These are phyloP conservation scores for Russula dissimulans DNA, from an alignment of 768 basidiomycete species.

Conservation along the genomic window DNA sequence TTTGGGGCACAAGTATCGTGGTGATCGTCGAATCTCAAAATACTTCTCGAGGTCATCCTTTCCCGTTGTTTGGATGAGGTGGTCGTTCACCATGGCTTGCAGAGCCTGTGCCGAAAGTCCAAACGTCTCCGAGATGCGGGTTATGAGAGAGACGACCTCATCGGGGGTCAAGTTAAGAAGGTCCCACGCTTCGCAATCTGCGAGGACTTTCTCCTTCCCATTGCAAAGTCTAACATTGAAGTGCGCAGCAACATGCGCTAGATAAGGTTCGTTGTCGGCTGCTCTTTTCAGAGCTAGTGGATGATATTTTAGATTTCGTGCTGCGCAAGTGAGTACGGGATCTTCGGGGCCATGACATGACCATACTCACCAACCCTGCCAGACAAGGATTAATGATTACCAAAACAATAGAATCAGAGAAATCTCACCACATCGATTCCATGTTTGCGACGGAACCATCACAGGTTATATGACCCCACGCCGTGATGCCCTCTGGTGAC, in stretches of 20 bases:
- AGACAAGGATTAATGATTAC: not conserved
- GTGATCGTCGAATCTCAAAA: slow-evolving; percentile 22
- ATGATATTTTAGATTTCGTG: slow-evolving; percentile 41
- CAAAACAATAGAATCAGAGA: not conserved
- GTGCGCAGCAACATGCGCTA: slow-evolving; percentile 27
- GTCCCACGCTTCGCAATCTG: slow-evolving; percentile 30
- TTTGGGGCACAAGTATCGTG: slow-evolving; percentile 25
- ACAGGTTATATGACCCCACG: slow-evolving; percentile 38
- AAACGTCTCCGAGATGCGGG: slow-evolving; percentile 28
- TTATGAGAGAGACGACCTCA: slow-evolving; percentile 30
- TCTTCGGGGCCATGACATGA: not conserved
- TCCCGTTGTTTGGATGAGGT: slow-evolving; percentile 30
- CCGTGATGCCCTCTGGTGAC: not conserved
- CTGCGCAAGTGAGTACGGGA: slow-evolving; percentile 21
- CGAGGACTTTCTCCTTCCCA: slow-evolving; percentile 23
- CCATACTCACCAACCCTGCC: slow-evolving; percentile 11
- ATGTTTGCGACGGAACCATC: slow-evolving; percentile 39
- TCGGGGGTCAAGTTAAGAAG: slow-evolving; percentile 33
- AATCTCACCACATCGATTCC: slow-evolving; percentile 36
- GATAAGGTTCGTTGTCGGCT: slow-evolving; percentile 20
- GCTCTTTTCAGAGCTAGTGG: slow-evolving; percentile 30
- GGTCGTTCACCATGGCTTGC: slow-evolving; percentile 25
- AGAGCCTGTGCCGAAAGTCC: slow-evolving; percentile 29
- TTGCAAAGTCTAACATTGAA: slow-evolving; percentile 28
- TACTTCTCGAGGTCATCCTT: slow-evolving; percentile 27